Evolutionary conservation across 108 stramenopile genomes (phyloP).

Genomic region (Schizochytrium sp.): DNA sequence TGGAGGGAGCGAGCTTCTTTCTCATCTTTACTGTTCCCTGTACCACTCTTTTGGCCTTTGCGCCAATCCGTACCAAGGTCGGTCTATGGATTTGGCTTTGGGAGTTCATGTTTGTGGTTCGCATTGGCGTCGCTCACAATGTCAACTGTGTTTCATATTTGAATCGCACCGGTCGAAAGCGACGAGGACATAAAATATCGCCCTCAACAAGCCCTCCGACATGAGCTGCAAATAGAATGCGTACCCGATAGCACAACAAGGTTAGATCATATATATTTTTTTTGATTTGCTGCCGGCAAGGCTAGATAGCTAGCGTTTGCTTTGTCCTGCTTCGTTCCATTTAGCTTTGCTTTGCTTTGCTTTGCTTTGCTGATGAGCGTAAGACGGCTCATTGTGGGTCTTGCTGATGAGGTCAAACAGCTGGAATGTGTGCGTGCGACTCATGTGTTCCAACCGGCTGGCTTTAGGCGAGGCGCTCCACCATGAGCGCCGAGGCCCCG

Average conservation of each 20-base stretch:
- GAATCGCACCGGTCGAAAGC: neutral
- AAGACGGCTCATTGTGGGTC: no score
- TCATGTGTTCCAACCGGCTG: neutral
- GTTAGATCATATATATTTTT: no score
- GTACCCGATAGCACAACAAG: no score
- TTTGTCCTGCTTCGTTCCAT: no score
- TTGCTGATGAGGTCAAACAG: no score
- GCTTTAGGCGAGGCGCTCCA: slow-evolving; percentile 68
- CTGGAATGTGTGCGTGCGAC: neutral
- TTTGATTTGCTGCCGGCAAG: no score
- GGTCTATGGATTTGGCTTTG: neutral
- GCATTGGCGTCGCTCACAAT: neutral
- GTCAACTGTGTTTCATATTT: neutral
- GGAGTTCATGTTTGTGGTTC: neutral
- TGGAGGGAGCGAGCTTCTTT: neutral
- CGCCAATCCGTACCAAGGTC: neutral
- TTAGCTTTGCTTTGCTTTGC: no score
- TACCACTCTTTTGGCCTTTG: neutral
- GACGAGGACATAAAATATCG: neutral
- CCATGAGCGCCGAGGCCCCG: slow-evolving; percentile 84
- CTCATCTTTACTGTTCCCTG: neutral
- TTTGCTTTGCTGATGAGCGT: no score
- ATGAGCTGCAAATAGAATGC: neutral
- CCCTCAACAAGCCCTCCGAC: neutral
- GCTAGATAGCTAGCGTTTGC: no score